Conservation (phyloP, 1,139 yeast species). For the Candida sojae region DNA sequence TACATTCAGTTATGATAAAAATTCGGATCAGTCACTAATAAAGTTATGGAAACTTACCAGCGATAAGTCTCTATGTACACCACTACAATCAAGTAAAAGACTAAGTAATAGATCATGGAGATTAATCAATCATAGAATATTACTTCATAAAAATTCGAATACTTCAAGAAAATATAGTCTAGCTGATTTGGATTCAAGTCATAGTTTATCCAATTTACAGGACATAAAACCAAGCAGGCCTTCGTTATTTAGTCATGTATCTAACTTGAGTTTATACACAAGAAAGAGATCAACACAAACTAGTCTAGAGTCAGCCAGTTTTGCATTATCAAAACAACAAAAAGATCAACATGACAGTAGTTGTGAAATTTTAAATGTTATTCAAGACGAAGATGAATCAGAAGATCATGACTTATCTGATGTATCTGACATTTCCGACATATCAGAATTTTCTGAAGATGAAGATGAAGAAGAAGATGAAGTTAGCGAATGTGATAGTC, state of each 20-base stretch:
- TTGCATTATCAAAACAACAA: slow-evolving; percentile 3
- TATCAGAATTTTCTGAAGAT: slow-evolving; percentile 17
- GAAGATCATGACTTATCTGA: slow-evolving; percentile 11
- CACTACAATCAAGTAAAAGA: slow-evolving; percentile 16
- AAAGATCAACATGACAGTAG: slow-evolving; percentile 3
- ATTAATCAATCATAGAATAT: slow-evolving; percentile 18
- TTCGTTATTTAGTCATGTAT: slow-evolving; percentile 15
- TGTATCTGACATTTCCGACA: slow-evolving; percentile 32
- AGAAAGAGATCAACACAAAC: slow-evolving; percentile 12
- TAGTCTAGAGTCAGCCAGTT: slow-evolving; percentile 14
- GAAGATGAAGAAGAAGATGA: slow-evolving; percentile 16
- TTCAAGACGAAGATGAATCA: slow-evolving; percentile 6
- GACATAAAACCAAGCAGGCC: slow-evolving; percentile 16
- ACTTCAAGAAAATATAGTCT: neutral
- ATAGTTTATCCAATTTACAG: slow-evolving; percentile 9
- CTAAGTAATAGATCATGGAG: slow-evolving; percentile 32
- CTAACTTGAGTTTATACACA: slow-evolving; percentile 11
- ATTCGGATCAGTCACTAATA: slow-evolving; percentile 17
- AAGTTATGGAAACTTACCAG: slow-evolving; percentile 23
- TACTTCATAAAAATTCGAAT: neutral
- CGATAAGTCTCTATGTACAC: slow-evolving; percentile 1
- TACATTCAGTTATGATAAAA: slow-evolving; percentile 13
- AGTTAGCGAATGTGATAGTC: too few relatives aligned
- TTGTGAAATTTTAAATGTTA: neutral
- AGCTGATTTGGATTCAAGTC: neutral